Conservation (phyloP, 1,284 basidiomycete genomes). For the Sphagnurus paluster region DNA sequence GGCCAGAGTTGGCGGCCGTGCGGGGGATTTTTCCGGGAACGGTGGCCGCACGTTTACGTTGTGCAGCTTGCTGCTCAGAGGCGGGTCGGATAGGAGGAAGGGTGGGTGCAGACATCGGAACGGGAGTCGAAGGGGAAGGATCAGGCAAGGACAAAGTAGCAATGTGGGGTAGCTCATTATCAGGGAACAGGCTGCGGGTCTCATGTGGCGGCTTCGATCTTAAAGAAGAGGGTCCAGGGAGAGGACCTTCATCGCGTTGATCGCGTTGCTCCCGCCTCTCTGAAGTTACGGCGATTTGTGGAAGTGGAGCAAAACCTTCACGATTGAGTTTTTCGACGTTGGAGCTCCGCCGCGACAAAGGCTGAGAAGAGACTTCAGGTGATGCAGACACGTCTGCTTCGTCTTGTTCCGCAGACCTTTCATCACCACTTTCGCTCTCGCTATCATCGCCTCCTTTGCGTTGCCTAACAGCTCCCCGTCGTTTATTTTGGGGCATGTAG, state of each 20-base stretch:
- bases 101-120: conserved; percentile 58
- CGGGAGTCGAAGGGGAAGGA: conserved; percentile 49
- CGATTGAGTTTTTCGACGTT: conserved; percentile 52
- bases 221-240: conserved; percentile 32
- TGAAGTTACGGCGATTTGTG: conserved; percentile 37
- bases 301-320: conserved; percentile 37
- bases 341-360: conserved; percentile 59
- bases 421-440: conserved; percentile 64
- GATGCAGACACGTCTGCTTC: conserved; percentile 70
- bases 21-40: conserved; percentile 61
- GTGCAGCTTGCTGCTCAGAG: conserved; percentile 58
- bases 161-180: conserved; percentile 70
- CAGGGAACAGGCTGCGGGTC: conserved; percentile 46
- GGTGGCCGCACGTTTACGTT: conserved; percentile 66
- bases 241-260: conserved; percentile 33
- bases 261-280: conserved; percentile 31
- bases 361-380: conserved; percentile 57
- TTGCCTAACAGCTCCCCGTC: conserved; percentile 56
- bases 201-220: conserved; percentile 31
- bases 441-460: conserved; percentile 64
- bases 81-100: conserved; percentile 62
- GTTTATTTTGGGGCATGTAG: conserved; percentile 74
- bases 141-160: conserved; percentile 63
- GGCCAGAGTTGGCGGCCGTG: conserved; percentile 65
- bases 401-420: conserved; percentile 53